Evolutionary conservation across 2,329 filamentous ascomycete species (phyloP).

Genomic region (Trichoderma afroharzianum): DNA sequence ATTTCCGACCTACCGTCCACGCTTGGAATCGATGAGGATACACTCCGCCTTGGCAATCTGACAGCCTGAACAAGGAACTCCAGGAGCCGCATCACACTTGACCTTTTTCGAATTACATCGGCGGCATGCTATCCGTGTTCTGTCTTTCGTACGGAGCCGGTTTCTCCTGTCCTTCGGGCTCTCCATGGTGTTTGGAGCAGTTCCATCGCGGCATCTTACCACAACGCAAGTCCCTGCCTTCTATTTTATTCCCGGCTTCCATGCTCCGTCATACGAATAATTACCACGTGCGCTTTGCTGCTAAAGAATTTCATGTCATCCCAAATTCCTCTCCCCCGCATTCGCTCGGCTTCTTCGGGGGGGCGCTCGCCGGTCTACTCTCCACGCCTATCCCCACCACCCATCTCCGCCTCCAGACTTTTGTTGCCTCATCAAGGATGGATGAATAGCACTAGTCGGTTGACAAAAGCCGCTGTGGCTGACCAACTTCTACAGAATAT

Average conservation of each 20-base stretch:
- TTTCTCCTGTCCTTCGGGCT: not conserved
- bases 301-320: not conserved
- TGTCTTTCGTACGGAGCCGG: not conserved
- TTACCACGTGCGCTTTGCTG: not conserved
- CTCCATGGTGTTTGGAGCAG: not conserved
- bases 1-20: not conserved
- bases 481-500: not conserved
- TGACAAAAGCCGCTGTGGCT: not conserved
- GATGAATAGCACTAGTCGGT: not conserved
- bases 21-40: not conserved
- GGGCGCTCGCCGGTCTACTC: not conserved
- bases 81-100: conserved; percentile 2
- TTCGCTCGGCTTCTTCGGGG: conserved; percentile 2
- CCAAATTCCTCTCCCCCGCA: not conserved
- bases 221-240: not conserved
- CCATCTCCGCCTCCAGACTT: not conserved
- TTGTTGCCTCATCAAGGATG: not conserved
- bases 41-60: not conserved
- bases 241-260: not conserved
- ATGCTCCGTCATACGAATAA: not conserved
- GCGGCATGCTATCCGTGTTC: not conserved
- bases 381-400: not conserved
- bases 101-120: conserved; percentile 5
- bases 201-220: not conserved
- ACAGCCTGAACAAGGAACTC: conserved; percentile 5